A percentile compares a stretch with the other conserved stretches of the same genome.
These are phyloP conservation scores for Protomyces inouyei DNA, from an alignment of 1,139 yeast species.

Conservation along the genomic window DNA sequence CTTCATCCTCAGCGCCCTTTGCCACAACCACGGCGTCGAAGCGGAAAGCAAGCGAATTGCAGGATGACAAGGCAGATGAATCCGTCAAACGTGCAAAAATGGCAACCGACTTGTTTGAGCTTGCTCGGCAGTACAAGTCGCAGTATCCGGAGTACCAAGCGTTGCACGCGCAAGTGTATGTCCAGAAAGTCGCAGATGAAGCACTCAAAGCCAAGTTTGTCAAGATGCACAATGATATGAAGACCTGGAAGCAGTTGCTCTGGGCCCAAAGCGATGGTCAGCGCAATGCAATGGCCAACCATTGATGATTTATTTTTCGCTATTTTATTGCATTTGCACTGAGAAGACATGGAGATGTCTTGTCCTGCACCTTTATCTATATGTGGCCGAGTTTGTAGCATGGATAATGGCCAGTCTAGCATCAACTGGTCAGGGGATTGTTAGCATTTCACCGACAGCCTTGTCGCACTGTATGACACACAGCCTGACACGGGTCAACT, in stretches of 20 bases:
- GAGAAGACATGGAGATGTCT: too few species aligned
- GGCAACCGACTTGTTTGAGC: conserved; percentile 4
- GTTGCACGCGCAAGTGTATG: conserved; percentile 11
- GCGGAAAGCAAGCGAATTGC: conserved; percentile 1
- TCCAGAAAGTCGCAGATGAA: conserved; percentile 7
- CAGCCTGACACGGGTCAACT: too few species aligned
- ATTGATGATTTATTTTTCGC: not conserved
- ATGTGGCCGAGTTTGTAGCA: too few species aligned
- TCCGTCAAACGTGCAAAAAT: not conserved
- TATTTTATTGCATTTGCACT: too few species aligned
- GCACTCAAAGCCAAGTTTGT: conserved; percentile 6
- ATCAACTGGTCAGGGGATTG: too few species aligned
- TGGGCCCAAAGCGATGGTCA: not conserved
- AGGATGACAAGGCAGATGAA: not conserved
- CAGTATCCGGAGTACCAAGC: conserved; percentile 14
- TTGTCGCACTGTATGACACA: too few species aligned
- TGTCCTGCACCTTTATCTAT: too few species aligned
- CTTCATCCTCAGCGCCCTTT: not conserved
- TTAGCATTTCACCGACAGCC: too few species aligned
- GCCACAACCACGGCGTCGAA: not conserved
- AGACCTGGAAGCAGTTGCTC: conserved; percentile 14
- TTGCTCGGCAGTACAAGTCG: conserved; percentile 16
- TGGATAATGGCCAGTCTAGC: too few species aligned
- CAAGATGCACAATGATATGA: conserved; percentile 25
- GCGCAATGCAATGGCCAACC: not conserved